Evolutionary conservation across 768 basidiomycete genomes (phyloP).

Genomic region (Leccinum broughii): DNA sequence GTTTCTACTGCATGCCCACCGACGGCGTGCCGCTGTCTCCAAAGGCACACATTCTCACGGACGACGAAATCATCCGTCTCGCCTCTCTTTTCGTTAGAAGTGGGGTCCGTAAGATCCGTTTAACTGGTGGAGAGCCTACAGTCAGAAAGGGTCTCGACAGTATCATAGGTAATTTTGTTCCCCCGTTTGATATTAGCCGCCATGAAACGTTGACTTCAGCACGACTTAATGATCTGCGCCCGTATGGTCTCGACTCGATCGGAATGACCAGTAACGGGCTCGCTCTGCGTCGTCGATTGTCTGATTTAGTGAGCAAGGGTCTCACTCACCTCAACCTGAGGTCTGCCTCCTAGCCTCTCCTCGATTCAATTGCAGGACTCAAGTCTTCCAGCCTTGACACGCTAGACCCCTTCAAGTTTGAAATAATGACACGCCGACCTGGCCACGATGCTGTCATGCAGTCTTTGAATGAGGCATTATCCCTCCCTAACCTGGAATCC

Average conservation of each 20-base stretch:
- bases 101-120: conserved; percentile 83
- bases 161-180: conserved; percentile 57
- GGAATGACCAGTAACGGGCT: conserved; percentile 89
- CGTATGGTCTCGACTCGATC: conserved; percentile 66
- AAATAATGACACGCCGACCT: conserved; percentile 78
- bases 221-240: conserved; percentile 59
- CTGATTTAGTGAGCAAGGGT: conserved; percentile 64
- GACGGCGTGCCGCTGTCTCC: conserved; percentile 79
- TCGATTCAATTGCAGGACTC: conserved; percentile 4
- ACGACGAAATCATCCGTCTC: conserved; percentile 73
- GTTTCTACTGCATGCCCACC: conserved; percentile 91
- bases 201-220: conserved; percentile 38
- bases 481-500: conserved; percentile 47
- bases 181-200: not conserved
- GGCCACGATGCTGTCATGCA: conserved; percentile 78
- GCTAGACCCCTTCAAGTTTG: conserved; percentile 82
- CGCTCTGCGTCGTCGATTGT: conserved; percentile 70
- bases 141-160: conserved; percentile 72
- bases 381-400: conserved; percentile 69
- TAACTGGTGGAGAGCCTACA: conserved; percentile 90
- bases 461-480: conserved; percentile 62
- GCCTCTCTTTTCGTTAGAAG: conserved; percentile 75
- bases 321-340: conserved; percentile 76
- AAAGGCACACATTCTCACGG: conserved; percentile 63
- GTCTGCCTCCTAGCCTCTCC: conserved; percentile 32